These are phyloP conservation scores for Sclerospora graminicola DNA, from an alignment of 352 stramenopile species.

Conservation along the genomic window DNA sequence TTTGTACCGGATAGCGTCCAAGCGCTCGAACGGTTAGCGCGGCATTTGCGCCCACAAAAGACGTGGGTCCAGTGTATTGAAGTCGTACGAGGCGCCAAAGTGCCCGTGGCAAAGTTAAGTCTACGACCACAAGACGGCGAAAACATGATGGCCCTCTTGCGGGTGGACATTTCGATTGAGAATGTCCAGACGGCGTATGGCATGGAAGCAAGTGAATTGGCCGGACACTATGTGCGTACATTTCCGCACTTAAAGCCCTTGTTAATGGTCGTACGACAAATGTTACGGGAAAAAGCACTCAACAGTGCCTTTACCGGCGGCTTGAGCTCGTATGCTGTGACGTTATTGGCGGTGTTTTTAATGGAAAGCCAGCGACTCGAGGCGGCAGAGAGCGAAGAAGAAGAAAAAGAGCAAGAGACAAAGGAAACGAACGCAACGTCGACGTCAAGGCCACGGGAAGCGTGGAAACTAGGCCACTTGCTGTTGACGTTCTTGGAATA, in stretches of 20 bases:
- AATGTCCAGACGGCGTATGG: constrained; percentile 69
- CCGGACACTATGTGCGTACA: constrained; percentile 57
- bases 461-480: constrained; percentile 38
- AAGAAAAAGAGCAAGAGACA: constrained; percentile 2
- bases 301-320: constrained; percentile 87
- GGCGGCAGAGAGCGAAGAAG: constrained; percentile 16
- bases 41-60: constrained; percentile 32
- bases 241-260: constrained; percentile 69
- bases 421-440: neutral
- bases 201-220: constrained; percentile 76
- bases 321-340: constrained; percentile 82
- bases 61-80: constrained; percentile 74
- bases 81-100: constrained; percentile 71
- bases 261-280: constrained; percentile 78
- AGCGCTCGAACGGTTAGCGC: constrained; percentile 50
- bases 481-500: constrained; percentile 86
- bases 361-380: constrained; percentile 61
- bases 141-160: constrained; percentile 16
- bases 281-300: constrained; percentile 78
- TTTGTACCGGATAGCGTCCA: constrained; percentile 38
- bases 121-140: constrained; percentile 25
- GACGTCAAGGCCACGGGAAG: constrained; percentile 13
- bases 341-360: constrained; percentile 76
- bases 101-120: constrained; percentile 79
- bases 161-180: constrained; percentile 87